These are phyloP conservation scores for Conoideocrella luteorostrata DNA, from an alignment of 2,329 filamentous ascomycete genomes.

Conservation along the genomic window DNA sequence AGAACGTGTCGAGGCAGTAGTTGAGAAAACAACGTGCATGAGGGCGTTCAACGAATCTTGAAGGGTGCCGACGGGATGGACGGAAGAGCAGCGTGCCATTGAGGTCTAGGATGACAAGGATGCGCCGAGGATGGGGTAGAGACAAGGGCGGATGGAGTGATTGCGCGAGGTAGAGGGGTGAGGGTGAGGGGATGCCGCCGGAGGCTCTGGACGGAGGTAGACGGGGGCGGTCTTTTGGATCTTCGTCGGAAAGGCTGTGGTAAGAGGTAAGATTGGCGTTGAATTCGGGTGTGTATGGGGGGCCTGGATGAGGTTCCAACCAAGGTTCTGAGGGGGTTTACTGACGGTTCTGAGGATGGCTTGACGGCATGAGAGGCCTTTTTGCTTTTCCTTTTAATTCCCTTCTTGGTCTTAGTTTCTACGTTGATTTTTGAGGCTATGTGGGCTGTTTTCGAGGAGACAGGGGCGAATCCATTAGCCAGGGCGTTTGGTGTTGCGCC, in stretches of 20 bases:
- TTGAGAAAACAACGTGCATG: constrained; percentile 62
- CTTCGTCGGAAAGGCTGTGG: no score
- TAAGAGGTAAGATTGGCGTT: no score
- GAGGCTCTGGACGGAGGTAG: constrained; percentile 32
- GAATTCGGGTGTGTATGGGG: no score
- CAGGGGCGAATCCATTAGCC: no score
- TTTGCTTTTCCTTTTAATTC: constrained; percentile 4
- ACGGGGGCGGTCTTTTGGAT: neutral
- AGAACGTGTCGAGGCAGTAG: constrained; percentile 68
- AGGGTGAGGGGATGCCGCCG: constrained; percentile 56
- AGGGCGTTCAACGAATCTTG: constrained; percentile 59
- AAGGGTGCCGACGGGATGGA: constrained; percentile 41
- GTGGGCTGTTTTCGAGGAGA: no score
- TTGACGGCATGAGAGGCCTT: neutral
- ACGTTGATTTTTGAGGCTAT: neutral
- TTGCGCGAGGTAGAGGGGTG: constrained; percentile 51
- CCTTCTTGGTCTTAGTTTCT: neutral
- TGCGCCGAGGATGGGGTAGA: constrained; percentile 45
- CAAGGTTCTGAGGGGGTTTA: no score
- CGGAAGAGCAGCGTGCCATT: constrained; percentile 86
- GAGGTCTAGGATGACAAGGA: constrained; percentile 83
- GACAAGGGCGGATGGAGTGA: constrained; percentile 37
- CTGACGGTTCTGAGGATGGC: neutral
- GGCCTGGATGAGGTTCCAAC: neutral
- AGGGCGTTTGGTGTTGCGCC: no score